Base-by-base conservation (phyloP, 2,329 filamentous ascomycete species). In the Pseudogymnoascus sp. region DNA sequence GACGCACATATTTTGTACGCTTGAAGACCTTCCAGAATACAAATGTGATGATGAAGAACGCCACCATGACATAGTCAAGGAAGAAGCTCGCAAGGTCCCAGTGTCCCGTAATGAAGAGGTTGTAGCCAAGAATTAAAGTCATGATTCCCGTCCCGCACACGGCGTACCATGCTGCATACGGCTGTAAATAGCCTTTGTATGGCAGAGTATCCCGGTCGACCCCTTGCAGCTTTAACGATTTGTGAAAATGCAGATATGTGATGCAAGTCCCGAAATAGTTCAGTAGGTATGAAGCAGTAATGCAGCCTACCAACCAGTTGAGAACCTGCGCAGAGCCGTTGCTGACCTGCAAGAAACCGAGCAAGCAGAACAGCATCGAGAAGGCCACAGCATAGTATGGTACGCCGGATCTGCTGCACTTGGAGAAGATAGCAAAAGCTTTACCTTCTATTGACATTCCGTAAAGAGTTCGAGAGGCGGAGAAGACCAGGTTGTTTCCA, bases 211-310 rank as follows among this genome's bases (percentile, higher is more conserved):
- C 79, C 5, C 89, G 82, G 65, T 84, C 81, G 31, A 92, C 78
- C 0, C 88, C 88, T 70, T 93, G 90, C 0, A 80, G 86, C 27
- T 81, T 77, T 60, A 89, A 80, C 0, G 90, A 89, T 59, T 85
- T 84, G 72, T 87, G 79, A 73, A 91, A 94, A 63, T 83, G 83
- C 62, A 92, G 76, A 73, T 90, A 93, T 0, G 88, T 87, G 62
- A 86, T 80, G 68, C 84, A 85, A 71, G 90, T 86, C 67, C 85
- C 83, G 41, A 80, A 80, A 75, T 87, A 91, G 71, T 89, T 89
- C 75, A 91, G 86, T 12, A 91, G 80, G 69, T 90, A 87, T 1
- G 88, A 89, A 0, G 89, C 87, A 9, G 89, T 91, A 15, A 90
- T 77, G 70, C 90, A 74, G 68, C 77, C 77, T 12, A 75, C 74